Base-by-base conservation (phyloP, 2,329 filamentous ascomycete species). In the Herpotrichia juniperi region DNA sequence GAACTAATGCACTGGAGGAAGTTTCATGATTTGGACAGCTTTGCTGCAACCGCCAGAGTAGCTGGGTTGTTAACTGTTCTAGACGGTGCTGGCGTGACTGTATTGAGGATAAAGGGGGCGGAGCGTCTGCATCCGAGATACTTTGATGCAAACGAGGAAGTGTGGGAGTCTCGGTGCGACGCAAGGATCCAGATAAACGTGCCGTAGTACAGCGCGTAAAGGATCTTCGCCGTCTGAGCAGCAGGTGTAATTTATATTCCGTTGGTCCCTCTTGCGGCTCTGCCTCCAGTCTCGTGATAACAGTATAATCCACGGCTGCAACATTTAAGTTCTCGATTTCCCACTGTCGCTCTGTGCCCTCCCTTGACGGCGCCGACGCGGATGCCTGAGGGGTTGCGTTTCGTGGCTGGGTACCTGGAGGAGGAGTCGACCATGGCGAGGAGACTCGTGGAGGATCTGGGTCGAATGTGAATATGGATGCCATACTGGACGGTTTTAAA, bases 401-500 rank as follows among this genome's bases (percentile, higher is more conserved):
- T 19, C 54, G 61, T 7, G 60, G 34, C 25, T 56, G 47, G 10
- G 52, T 53, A 40, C 54, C 66, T 51, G 56, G 51, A 3, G 64
- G 76, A 71, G 87, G 82, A 10, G 81, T 85, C 46, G 88, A 83
- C 94, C 94, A 99, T 14, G 94, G 94, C 16, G 93, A 97, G 12
- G 90, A 88, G 30, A 97, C 91, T 72, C 90, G 82, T 1, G 91
- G 90, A 40, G 92, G 91, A 59, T 96, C 89, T 2, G 91, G 87
- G 56, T 97, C 91, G 71, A 90, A 99, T 0, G 93, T 97, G 72
- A 99, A 99, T 62, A 99, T 91, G 11, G 93, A 97, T 52, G 94
- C 93, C 90, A 94, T 96, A 10, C 32, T 56, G 37, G 12, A 11
- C 10, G 37, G 11, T 11, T 40, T 14, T 17, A 37, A n/a, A 4